phyloP scores from a whole-genome alignment of 2,329 filamentous ascomycete genomes.

The Drechslerella dactyloides region DNA sequence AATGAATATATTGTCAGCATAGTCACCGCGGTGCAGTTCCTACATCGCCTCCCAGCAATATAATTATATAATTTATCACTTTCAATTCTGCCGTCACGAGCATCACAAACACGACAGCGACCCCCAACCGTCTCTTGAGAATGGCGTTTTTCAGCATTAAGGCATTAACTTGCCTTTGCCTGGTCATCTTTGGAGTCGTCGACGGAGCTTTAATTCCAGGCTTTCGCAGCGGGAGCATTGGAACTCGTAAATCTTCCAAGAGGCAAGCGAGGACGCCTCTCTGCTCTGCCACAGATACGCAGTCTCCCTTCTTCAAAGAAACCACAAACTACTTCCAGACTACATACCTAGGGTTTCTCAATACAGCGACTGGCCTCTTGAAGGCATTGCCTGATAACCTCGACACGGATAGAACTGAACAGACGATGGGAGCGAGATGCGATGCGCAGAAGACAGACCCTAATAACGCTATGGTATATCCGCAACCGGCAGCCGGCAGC shows the following conservation, averaged over 20 bases:
- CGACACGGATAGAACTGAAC: not conserved
- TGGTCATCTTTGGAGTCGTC: not conserved
- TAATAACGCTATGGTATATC: constrained; percentile 7
- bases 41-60: too few species aligned
- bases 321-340: not conserved
- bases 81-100: too few species aligned
- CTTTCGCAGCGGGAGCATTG: not conserved
- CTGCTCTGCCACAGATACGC: not conserved
- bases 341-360: not conserved
- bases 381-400: not conserved
- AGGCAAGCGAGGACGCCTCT: not conserved
- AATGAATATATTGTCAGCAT: too few species aligned
- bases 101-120: too few species aligned
- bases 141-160: too few species aligned
- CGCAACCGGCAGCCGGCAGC: constrained; percentile 2
- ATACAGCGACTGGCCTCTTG: not conserved
- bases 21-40: too few species aligned
- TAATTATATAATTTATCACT: too few species aligned
- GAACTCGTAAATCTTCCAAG: not conserved
- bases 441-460: not conserved
- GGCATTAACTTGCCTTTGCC: too few species aligned
- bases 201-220: not conserved
- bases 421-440: not conserved
- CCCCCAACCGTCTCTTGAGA: too few species aligned
- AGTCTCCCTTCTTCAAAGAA: constrained; percentile 3